phyloP scores from a whole-genome alignment of 768 basidiomycete genomes.

The Tricholoma hemisulphureum region DNA sequence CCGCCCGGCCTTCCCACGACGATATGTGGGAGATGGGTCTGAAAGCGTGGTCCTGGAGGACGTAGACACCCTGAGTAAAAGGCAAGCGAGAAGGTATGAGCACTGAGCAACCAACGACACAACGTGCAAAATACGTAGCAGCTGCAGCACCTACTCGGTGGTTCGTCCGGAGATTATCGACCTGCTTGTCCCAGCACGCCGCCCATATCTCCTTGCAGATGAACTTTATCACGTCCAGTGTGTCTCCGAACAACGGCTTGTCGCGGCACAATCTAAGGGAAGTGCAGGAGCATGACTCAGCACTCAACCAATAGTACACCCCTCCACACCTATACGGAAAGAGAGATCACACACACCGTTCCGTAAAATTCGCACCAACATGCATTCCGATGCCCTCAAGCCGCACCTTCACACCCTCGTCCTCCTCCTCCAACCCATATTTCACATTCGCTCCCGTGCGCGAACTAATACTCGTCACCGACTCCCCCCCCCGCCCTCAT shows the following conservation, averaged over 20 bases:
- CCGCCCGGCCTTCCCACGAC: constrained; percentile 73
- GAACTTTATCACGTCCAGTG: constrained; percentile 90
- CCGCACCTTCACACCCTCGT: constrained; percentile 64
- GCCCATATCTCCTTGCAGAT: constrained; percentile 96
- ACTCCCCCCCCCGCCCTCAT: constrained; percentile 43
- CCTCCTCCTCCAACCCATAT: constrained; percentile 58
- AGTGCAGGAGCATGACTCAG: background rate
- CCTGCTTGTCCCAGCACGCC: constrained; percentile 90
- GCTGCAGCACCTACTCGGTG: no score
- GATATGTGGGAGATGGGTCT: constrained; percentile 82
- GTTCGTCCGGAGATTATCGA: constrained; percentile 93
- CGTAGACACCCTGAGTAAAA: constrained; percentile 75
- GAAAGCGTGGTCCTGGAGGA: constrained; percentile 89
- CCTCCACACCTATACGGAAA: no score
- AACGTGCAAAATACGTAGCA: no score
- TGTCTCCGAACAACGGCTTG: constrained; percentile 71
- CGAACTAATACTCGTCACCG: constrained; percentile 42
- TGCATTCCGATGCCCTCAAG: constrained; percentile 84
- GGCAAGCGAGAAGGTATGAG: background rate
- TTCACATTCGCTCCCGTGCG: constrained; percentile 37
- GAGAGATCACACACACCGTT: constrained; percentile 81
- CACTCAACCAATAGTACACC: background rate
- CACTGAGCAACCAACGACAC: background rate
- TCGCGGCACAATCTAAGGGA: constrained; percentile 72
- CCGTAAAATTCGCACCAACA: constrained; percentile 83